Percentiles rank a stretch among this genome's conserved stretches.
These are phyloP conservation scores for Nigrospora sphaerica DNA, from an alignment of 2,329 filamentous ascomycete genomes.

Conservation along the genomic window DNA sequence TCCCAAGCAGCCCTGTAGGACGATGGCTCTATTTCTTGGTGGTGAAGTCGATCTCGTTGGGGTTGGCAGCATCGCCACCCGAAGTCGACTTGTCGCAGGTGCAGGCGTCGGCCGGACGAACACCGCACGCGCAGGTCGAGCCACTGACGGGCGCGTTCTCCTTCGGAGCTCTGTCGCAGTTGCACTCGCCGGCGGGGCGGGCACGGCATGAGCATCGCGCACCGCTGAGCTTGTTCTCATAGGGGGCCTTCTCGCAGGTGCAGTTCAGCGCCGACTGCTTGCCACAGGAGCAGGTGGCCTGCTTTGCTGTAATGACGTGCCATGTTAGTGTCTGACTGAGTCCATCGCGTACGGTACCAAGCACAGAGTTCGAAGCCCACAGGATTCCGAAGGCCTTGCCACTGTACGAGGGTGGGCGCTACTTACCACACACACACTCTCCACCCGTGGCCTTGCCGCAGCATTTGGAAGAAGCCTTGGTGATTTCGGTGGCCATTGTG, in stretches of 20 bases:
- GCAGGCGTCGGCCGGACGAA: constrained; percentile 64
- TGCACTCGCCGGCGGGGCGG: constrained; percentile 73
- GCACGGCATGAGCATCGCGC: constrained; percentile 79
- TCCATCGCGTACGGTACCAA: background rate
- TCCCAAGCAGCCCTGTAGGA: no score
- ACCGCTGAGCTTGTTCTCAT: constrained; percentile 68
- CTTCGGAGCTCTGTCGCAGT: constrained; percentile 62
- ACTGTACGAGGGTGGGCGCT: background rate
- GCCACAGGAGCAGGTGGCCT: constrained; percentile 80
- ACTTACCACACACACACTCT: constrained; percentile 52
- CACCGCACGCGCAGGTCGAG: constrained; percentile 68
- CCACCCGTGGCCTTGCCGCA: constrained; percentile 42
- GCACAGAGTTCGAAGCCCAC: background rate
- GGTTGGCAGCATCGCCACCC: constrained; percentile 47
- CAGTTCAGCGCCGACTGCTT: constrained; percentile 82
- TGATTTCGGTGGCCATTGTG: constrained; percentile 24
- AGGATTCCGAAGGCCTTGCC: no score
- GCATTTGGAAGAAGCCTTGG: constrained; percentile 40
- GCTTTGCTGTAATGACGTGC: constrained; percentile 37
- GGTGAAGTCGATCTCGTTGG: constrained; percentile 83
- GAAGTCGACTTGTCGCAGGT: constrained; percentile 73
- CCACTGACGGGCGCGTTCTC: constrained; percentile 62
- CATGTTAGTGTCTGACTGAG: constrained; percentile 3
- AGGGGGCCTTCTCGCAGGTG: constrained; percentile 68
- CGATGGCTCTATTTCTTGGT: constrained; percentile 43